Percentiles rank a stretch among this genome's conserved stretches.
These are phyloP conservation scores for Oenanthe javanica DNA, from an alignment of 140 eudicot genomes.

Conservation along the genomic window DNA sequence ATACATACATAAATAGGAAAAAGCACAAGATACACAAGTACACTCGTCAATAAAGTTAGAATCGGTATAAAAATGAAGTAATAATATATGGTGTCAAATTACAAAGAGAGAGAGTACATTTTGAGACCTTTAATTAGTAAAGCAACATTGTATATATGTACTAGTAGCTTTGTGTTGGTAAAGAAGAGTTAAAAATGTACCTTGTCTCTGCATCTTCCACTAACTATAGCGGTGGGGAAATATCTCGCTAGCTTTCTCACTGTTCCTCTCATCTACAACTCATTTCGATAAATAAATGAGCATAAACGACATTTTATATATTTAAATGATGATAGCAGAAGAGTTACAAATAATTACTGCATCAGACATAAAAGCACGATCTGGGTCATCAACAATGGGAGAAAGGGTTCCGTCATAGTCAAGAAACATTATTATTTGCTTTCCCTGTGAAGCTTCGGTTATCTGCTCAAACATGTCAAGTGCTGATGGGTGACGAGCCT, in stretches of 20 bases:
- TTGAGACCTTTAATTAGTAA: neutral
- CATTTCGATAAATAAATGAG: neutral
- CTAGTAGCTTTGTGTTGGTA: neutral
- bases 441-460: constrained; percentile 71
- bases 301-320: no score
- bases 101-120: neutral
- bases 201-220: constrained; percentile 89
- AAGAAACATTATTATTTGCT: constrained; percentile 77
- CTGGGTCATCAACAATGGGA: constrained; percentile 91
- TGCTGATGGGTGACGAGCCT: constrained; percentile 81
- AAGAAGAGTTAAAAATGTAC: constrained; percentile 5
- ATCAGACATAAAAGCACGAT: constrained; percentile 85
- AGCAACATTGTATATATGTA: neutral
- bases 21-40: neutral
- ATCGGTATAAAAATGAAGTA: neutral
- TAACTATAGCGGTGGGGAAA: constrained; percentile 87
- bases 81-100: neutral
- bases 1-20: neutral
- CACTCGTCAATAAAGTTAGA: neutral
- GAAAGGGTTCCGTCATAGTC: constrained; percentile 96
- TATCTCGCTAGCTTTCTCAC: constrained; percentile 73
- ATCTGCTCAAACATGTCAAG: constrained; percentile 71
- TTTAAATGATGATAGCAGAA: neutral
- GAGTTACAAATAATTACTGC: constrained; percentile 34
- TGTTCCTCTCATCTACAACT: constrained; percentile 65